Conservation (phyloP, 495 filamentous ascomycete genomes). For the Talaromyces liani region DNA sequence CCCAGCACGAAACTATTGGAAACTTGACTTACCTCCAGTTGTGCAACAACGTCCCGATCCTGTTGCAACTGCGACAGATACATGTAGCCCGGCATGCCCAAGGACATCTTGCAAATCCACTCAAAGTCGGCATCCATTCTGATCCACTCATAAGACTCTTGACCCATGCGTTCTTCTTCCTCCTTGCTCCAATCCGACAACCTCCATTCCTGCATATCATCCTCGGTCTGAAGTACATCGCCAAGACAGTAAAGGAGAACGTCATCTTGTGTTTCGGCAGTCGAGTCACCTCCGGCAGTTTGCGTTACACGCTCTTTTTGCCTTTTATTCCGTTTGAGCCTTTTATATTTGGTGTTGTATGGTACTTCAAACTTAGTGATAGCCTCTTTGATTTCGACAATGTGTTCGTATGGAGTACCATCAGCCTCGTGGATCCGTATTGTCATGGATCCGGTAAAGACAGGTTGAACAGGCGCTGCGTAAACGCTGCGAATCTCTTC, state of each 20-base stretch:
- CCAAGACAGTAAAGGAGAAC: constrained; percentile 86
- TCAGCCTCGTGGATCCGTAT: constrained; percentile 98
- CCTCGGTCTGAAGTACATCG: constrained; percentile 75
- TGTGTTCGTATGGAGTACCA: constrained; percentile 97
- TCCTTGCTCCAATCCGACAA: constrained; percentile 82
- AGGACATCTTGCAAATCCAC: constrained; percentile 78
- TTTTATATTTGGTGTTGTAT: constrained; percentile 99
- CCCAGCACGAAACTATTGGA: neutral
- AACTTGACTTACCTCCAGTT: constrained; percentile 60
- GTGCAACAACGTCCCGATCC: constrained; percentile 91
- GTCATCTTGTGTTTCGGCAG: constrained; percentile 69
- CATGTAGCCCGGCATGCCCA: constrained; percentile 90
- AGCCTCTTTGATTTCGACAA: constrained; percentile 86
- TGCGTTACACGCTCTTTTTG: constrained; percentile 69
- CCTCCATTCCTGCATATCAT: constrained; percentile 78
- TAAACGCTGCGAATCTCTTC: constrained; percentile 67
- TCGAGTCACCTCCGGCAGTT: constrained; percentile 52
- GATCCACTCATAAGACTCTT: constrained; percentile 98
- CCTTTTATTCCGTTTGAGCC: constrained; percentile 83
- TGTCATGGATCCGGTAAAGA: constrained; percentile 94
- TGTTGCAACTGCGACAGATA: constrained; percentile 95
- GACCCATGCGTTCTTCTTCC: constrained; percentile 81
- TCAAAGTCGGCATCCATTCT: constrained; percentile 97
- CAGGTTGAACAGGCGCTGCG: constrained; percentile 59
- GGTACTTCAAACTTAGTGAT: constrained; percentile 82